phyloP scores from a whole-genome alignment of 1,284 basidiomycete species.

The Psilocybe mexicana region DNA sequence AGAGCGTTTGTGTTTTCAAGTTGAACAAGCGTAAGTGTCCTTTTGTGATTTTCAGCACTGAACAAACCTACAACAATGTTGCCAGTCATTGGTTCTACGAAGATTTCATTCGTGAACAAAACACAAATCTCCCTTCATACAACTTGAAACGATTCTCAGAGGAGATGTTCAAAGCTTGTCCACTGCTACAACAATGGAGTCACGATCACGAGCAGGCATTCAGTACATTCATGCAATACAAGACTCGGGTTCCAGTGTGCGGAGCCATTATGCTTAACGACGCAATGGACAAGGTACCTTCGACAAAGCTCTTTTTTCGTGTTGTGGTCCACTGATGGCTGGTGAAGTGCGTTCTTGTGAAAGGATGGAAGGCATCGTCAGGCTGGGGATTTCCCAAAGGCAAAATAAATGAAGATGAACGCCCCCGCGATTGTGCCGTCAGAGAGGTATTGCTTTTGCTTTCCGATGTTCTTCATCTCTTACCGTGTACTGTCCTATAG shows the following conservation, averaged over 20 bases:
- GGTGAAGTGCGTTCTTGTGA: slow-evolving; percentile 85
- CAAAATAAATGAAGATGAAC: slow-evolving; percentile 96
- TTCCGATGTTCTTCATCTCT: neutral
- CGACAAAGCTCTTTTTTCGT: slow-evolving; percentile 2
- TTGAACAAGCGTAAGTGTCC: slow-evolving; percentile 90
- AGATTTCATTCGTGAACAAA: slow-evolving; percentile 93
- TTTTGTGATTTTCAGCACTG: slow-evolving; percentile 7
- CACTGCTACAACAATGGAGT: slow-evolving; percentile 77
- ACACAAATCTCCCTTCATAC: slow-evolving; percentile 85
- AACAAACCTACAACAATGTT: slow-evolving; percentile 1
- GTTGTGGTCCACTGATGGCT: neutral
- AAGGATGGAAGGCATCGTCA: slow-evolving; percentile 95
- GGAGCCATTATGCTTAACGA: slow-evolving; percentile 95
- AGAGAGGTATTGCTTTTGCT: slow-evolving; percentile 67
- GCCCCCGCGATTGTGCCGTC: slow-evolving; percentile 80
- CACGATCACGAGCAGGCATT: slow-evolving; percentile 81
- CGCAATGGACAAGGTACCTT: slow-evolving; percentile 84
- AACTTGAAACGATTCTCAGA: slow-evolving; percentile 94
- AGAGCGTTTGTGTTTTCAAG: slow-evolving; percentile 97
- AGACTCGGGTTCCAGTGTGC: slow-evolving; percentile 97
- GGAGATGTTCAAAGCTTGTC: slow-evolving; percentile 84
- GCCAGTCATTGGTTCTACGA: slow-evolving; percentile 99
- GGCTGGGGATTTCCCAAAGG: slow-evolving; percentile 99
- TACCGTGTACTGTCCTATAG: slow-evolving; percentile 38
- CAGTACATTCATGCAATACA: slow-evolving; percentile 90